Base-by-base conservation (phyloP, 2,329 filamentous ascomycete species). In the Cladophialophora bantiana region DNA sequence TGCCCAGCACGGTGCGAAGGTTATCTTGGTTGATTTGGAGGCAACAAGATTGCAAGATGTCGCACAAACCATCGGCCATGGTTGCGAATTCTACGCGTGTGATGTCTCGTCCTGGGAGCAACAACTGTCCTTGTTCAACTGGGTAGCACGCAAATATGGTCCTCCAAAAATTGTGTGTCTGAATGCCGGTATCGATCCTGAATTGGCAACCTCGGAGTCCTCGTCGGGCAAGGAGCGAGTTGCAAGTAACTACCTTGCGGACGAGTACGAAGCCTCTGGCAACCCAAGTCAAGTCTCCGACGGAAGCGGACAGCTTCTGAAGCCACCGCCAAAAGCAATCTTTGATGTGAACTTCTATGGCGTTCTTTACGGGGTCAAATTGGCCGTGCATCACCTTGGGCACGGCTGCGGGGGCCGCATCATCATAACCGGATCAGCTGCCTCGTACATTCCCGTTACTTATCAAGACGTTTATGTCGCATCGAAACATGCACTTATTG, bases 311-410 rank as follows among this genome's bases (percentile, higher is more conserved):
- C 35, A 4, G 12, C 34, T 50, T 5, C 20, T 61, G n/a, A 61
- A 61, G 18, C 59, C 34, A 54, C 59, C 59, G 4, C 59, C 48
- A 26, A 61, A 50, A 15, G 9, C 34, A 13, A n/a, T 61, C 13
- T n/a, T 61, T 6, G 59, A 54, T 32, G 48, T 61, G n/a, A 61
- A 61, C 48, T 61, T 38, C 32, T 61, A 61, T 54, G 59, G 59
- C n/a, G 59, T 61, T 3, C 48, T 61, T 10, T 61, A 61, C 32
- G 59, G 59, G 10, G 40, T 53, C 32, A 61, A 61, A 61, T 32
- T 61, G 34, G 59, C 59, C 2, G 59, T 61, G 31, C 48, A 61
- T 36, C 45, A 61, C 26, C 38, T 61, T 20, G 12, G 18, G n/a
- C 26, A 34, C 5, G 35, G 59, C 7, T n/a, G 15, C 20, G 45